A percentile compares a stretch with the other conserved stretches of the same genome.
Evolutionary conservation across 495 filamentous ascomycete genomes (phyloP).

Genomic region (Trichoderma parareesei): DNA sequence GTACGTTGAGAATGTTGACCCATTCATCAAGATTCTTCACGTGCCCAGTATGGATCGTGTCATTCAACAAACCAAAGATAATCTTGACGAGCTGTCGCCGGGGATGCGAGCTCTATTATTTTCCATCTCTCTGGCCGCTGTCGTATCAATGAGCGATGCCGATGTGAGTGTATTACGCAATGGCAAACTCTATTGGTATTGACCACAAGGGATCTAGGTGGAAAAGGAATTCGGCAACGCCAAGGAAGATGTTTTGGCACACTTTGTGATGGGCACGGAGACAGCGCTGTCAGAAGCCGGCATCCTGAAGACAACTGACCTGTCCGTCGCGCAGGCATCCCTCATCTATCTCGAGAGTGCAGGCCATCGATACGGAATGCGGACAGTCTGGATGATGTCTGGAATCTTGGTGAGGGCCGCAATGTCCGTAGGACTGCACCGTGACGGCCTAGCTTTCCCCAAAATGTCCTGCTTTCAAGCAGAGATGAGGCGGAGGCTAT

Average conservation of each 20-base stretch:
- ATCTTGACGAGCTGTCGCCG: neutral
- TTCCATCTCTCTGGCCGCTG: conserved; percentile 12
- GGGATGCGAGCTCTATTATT: neutral
- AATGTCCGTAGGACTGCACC: conserved; percentile 12
- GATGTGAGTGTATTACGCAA: neutral
- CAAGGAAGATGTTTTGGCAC: neutral
- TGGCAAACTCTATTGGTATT: neutral
- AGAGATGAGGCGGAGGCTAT: conserved; percentile 45
- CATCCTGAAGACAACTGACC: conserved; percentile 11
- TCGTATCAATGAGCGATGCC: neutral
- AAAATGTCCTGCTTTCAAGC: conserved; percentile 29
- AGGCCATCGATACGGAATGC: neutral
- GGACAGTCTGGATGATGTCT: conserved; percentile 7
- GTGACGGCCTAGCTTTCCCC: conserved; percentile 10
- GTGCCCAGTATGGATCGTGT: conserved; percentile 1
- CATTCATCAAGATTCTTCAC: conserved; percentile 11
- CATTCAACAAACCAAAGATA: neutral
- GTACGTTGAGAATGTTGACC: conserved; percentile 12
- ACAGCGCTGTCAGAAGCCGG: conserved; percentile 4
- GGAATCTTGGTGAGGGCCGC: conserved; percentile 12
- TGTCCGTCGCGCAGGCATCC: conserved; percentile 10
- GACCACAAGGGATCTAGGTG: neutral
- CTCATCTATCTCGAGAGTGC: conserved; percentile 8
- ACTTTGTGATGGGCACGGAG: neutral
- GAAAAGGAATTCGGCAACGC: neutral